Percentiles rank a stretch among this genome's conserved stretches.
phyloP scores from a whole-genome alignment of 768 basidiomycete genomes.

The Boletus vermiculosoides region DNA sequence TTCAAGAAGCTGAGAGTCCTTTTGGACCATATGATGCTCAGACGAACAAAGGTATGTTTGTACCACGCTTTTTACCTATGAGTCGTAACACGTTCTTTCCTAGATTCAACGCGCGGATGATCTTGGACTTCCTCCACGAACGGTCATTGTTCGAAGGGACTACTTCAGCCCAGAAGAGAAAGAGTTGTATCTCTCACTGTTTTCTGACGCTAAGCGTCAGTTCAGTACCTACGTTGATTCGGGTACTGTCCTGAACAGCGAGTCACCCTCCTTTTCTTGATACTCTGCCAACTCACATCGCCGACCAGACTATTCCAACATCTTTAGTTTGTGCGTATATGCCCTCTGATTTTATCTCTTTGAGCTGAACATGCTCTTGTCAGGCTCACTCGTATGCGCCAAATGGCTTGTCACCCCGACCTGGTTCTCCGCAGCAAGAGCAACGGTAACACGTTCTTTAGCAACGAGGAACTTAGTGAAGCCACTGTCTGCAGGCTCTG shows the following conservation, averaged over 20 bases:
- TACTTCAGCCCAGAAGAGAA: conserved; percentile 97
- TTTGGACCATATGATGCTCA: conserved; percentile 93
- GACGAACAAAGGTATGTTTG: conserved; percentile 69
- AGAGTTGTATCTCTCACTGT: conserved; percentile 88
- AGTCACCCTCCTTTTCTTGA: conserved; percentile 30
- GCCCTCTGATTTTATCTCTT: neutral
- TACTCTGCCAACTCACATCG: conserved; percentile 4
- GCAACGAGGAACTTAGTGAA: conserved; percentile 59
- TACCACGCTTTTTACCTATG: neutral
- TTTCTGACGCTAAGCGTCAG: conserved; percentile 88
- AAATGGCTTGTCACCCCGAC: conserved; percentile 95
- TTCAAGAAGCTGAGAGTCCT: conserved; percentile 92
- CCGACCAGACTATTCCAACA: conserved; percentile 77
- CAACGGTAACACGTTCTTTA: conserved; percentile 60
- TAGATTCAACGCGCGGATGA: conserved; percentile 95
- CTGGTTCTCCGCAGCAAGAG: conserved; percentile 87
- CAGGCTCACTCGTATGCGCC: conserved; percentile 92
- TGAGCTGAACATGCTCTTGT: conserved; percentile 19
- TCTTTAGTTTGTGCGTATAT: conserved; percentile 67
- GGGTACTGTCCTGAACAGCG: conserved; percentile 91
- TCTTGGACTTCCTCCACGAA: conserved; percentile 90
- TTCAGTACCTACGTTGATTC: conserved; percentile 89
- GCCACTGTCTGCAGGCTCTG: conserved; percentile 92
- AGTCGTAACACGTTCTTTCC: neutral
- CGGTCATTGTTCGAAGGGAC: conserved; percentile 82